These are phyloP conservation scores for Vigna angularis DNA, from an alignment of 306 rosid species.

Conservation along the genomic window DNA sequence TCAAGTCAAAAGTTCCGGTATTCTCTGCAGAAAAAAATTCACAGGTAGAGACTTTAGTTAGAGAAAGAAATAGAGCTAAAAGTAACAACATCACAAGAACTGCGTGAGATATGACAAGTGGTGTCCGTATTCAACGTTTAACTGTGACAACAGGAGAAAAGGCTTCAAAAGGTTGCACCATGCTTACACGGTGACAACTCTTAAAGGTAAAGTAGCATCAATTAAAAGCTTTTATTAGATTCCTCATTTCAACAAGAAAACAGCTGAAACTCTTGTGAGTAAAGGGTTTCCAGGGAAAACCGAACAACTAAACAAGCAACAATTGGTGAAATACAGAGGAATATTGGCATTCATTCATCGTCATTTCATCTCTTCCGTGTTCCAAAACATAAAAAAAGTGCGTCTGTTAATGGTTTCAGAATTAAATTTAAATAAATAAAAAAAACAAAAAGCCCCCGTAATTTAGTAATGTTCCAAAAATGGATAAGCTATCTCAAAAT, in stretches of 20 bases:
- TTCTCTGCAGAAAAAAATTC: slow-evolving; percentile 62
- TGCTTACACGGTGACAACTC: slow-evolving; percentile 45
- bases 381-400: slow-evolving; percentile 12
- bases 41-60: slow-evolving; percentile 45
- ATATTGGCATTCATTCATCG: slow-evolving; percentile 16
- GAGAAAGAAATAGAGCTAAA: slow-evolving; percentile 48
- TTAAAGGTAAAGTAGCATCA: slow-evolving; percentile 49
- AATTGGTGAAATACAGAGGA: slow-evolving; percentile 49
- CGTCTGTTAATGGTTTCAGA: neutral
- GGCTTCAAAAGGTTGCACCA: slow-evolving; percentile 45
- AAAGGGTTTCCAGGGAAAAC: slow-evolving; percentile 55
- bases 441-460: neutral
- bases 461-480: slow-evolving; percentile 21
- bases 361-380: slow-evolving; percentile 21
- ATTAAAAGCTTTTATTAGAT: slow-evolving; percentile 35
- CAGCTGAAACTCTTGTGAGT: slow-evolving; percentile 52
- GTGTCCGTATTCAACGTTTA: slow-evolving; percentile 49
- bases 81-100: slow-evolving; percentile 70
- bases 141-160: slow-evolving; percentile 49
- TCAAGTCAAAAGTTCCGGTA: slow-evolving; percentile 53
- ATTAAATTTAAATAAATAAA: neutral
- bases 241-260: slow-evolving; percentile 42
- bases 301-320: slow-evolving; percentile 58
- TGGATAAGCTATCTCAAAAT: slow-evolving; percentile 11
- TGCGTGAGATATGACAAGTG: slow-evolving; percentile 68